Percentiles rank a stretch among this genome's conserved stretches.
These are phyloP conservation scores for Amyloporia xantha DNA, from an alignment of 768 basidiomycete genomes.

Conservation along the genomic window DNA sequence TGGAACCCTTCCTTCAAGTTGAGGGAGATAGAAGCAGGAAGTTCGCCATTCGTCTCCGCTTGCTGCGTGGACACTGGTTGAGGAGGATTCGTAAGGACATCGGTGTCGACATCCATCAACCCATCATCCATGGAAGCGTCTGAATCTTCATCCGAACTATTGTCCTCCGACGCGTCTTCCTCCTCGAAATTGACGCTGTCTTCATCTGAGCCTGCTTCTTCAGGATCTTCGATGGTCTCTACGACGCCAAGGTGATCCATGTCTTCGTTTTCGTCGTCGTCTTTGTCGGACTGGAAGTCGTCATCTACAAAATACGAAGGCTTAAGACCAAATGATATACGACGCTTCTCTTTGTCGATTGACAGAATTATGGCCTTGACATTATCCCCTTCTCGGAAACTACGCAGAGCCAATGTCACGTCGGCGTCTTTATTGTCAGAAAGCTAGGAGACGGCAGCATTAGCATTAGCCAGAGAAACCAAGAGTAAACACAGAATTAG, in stretches of 20 bases:
- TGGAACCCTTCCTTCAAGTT: conserved; percentile 59
- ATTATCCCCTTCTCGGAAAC: conserved; percentile 81
- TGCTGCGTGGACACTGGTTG: not conserved
- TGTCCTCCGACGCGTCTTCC: conserved; percentile 20
- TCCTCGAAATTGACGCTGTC: conserved; percentile 3
- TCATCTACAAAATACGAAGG: conserved; percentile 77
- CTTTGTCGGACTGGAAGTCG: conserved; percentile 41
- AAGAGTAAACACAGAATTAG: conserved; percentile 17
- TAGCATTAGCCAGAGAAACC: no score
- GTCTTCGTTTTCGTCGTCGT: conserved; percentile 21
- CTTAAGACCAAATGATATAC: conserved; percentile 78
- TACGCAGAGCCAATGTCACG: conserved; percentile 65
- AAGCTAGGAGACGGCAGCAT: conserved; percentile 47
- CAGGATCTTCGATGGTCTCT: conserved; percentile 19
- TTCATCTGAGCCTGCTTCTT: conserved; percentile 11
- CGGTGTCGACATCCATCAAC: conserved; percentile 42
- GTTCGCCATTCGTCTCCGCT: not conserved
- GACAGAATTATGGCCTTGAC: conserved; percentile 74
- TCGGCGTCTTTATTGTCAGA: conserved; percentile 85
- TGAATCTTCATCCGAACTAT: conserved; percentile 24
- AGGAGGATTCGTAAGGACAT: conserved; percentile 11
- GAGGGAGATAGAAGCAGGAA: conserved; percentile 31
- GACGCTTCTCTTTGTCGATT: conserved; percentile 71
- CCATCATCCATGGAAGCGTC: conserved; percentile 26
- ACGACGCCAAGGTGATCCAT: conserved; percentile 26